Percentiles rank a stretch among this genome's conserved stretches.
phyloP scores from a whole-genome alignment of 805 yeast genomes.

The Maudiozyma barnettii region DNA sequence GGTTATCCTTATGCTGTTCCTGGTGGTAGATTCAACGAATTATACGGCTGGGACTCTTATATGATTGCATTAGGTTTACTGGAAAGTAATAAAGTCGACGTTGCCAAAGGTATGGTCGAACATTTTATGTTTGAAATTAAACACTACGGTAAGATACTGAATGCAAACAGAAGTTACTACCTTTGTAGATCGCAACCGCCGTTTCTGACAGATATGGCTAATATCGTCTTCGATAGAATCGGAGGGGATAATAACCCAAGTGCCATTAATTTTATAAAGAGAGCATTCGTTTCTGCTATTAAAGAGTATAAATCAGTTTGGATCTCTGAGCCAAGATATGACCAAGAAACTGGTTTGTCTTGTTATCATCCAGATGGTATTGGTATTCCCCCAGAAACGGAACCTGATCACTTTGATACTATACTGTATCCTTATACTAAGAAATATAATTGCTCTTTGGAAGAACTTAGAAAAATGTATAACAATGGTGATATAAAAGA shows the following conservation, averaged over 20 bases:
- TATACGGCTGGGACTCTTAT: conserved; percentile 97
- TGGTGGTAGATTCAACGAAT: conserved; percentile 93
- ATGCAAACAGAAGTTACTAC: conserved; percentile 90
- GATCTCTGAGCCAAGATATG: conserved; percentile 66
- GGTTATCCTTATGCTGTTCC: conserved; percentile 90
- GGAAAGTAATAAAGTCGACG: conserved; percentile 50
- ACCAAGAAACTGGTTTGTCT: conserved; percentile 66
- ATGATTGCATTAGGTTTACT: conserved; percentile 81
- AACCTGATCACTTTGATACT: conserved; percentile 73
- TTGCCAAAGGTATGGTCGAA: conserved; percentile 85
- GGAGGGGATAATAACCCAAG: conserved; percentile 38
- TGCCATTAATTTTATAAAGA: conserved; percentile 50
- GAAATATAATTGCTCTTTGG: conserved; percentile 48
- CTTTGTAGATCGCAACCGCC: conserved; percentile 94
- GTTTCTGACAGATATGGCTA: conserved; percentile 85
- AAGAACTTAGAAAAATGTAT: conserved; percentile 60
- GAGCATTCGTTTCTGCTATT: conserved; percentile 70
- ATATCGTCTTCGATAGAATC: conserved; percentile 53
- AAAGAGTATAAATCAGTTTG: conserved; percentile 79
- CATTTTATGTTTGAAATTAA: conserved; percentile 84
- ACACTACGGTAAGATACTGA: conserved; percentile 84
- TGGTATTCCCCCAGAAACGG: conserved; percentile 97
- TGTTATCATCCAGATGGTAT: conserved; percentile 83
- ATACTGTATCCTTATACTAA: conserved; percentile 59
- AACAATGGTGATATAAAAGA: conserved; percentile 57